Evolutionary conservation across 2,329 filamentous ascomycete genomes (phyloP).

Genomic region (Colletotrichum spaethianum): DNA sequence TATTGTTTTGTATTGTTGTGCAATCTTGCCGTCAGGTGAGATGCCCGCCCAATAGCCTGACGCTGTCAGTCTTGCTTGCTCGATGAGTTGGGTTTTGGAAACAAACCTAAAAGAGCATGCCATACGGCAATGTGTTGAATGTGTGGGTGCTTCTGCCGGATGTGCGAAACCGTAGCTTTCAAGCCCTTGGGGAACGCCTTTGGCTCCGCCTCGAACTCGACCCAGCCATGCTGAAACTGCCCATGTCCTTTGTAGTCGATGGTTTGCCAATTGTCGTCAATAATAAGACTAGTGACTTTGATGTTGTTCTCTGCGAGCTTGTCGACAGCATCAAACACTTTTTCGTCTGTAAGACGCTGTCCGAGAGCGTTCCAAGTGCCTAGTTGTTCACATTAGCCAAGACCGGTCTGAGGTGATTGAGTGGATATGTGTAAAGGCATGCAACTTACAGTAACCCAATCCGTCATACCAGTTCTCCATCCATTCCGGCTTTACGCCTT

Average conservation of each 20-base stretch:
- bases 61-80: conserved; percentile 39
- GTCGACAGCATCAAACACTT: conserved; percentile 82
- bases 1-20: conserved; percentile 83
- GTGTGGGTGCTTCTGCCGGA: conserved; percentile 78
- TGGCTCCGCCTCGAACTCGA: conserved; percentile 87
- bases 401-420: neutral
- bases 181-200: conserved; percentile 85
- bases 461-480: conserved; percentile 92
- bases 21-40: conserved; percentile 80
- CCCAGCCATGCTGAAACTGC: conserved; percentile 77
- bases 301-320: conserved; percentile 79
- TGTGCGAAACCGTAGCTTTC: conserved; percentile 76
- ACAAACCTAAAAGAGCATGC: conserved; percentile 80
- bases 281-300: conserved; percentile 87
- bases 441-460: conserved; percentile 82
- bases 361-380: conserved; percentile 95
- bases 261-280: conserved; percentile 97
- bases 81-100: conserved; percentile 42
- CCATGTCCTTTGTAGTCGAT: conserved; percentile 68
- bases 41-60: conserved; percentile 92
- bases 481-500: conserved; percentile 75
- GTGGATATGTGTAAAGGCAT: neutral
- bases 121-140: conserved; percentile 92
- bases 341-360: conserved; percentile 84
- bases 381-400: conserved; percentile 46